phyloP scores from a whole-genome alignment of 2,329 filamentous ascomycete species.

The Sporothrix humicola region DNA sequence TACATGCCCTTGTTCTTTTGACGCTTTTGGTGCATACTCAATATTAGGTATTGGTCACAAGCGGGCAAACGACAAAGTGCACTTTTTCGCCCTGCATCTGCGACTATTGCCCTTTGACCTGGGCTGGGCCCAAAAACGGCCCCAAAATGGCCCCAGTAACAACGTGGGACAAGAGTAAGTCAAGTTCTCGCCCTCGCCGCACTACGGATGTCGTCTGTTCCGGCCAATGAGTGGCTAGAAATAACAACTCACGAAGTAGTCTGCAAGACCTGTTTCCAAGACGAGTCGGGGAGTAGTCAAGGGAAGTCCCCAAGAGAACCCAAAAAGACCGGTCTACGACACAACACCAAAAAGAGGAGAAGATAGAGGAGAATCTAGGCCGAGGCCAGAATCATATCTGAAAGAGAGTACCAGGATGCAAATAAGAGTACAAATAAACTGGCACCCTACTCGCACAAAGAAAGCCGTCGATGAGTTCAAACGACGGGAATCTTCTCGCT shows the following conservation, averaged over 20 bases:
- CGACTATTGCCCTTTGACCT: neutral
- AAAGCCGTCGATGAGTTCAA: neutral
- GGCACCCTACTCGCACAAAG: neutral
- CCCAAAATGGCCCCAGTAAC: neutral
- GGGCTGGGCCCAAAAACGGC: neutral
- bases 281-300: neutral
- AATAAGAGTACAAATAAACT: slow-evolving; percentile 9
- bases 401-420: neutral
- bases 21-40: neutral
- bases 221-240: neutral
- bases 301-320: no score
- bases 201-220: neutral
- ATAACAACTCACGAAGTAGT: neutral
- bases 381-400: neutral
- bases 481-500: neutral
- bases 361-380: neutral
- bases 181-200: neutral
- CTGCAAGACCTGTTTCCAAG: neutral
- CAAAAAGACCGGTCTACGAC: no score
- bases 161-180: neutral
- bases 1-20: neutral
- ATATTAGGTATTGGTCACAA: no score
- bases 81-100: neutral
- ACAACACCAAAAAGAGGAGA: neutral
- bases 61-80: neutral